Evolutionary conservation across 208 protist species (phyloP).

Genomic region (Kentomonas sorsogonicus): DNA sequence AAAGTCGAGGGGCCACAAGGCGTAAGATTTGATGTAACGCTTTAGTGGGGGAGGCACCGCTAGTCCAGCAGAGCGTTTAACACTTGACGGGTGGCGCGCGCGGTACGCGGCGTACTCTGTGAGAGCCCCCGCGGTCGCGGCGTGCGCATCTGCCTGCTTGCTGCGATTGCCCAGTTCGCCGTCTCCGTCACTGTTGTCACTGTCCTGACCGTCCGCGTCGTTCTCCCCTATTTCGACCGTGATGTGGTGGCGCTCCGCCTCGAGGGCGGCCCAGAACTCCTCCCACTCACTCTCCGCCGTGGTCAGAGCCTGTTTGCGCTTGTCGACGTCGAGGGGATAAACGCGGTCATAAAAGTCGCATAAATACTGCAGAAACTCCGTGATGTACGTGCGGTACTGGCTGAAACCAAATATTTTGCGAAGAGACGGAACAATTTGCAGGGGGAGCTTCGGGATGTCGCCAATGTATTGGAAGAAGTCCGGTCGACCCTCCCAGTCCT

Average conservation of each 20-base stretch:
- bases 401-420: conserved; percentile 70
- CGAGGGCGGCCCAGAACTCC: conserved; percentile 69
- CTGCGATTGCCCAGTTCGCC: not conserved
- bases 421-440: conserved; percentile 46
- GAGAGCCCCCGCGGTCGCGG: too few species aligned
- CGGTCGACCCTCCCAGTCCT: conserved; percentile 38
- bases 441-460: conserved; percentile 37
- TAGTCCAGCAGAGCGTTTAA: too few species aligned
- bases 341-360: conserved; percentile 56
- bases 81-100: conserved; percentile 25
- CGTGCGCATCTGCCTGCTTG: conserved; percentile 2
- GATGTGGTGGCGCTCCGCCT: conserved; percentile 26
- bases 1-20: conserved; percentile 68
- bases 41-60: conserved; percentile 53
- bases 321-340: conserved; percentile 36
- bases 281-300: conserved; percentile 47
- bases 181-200: not conserved
- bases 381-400: conserved; percentile 52
- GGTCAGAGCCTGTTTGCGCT: conserved; percentile 34
- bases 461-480: conserved; percentile 73
- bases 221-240: conserved; percentile 5
- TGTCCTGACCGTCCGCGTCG: not conserved
- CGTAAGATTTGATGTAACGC: conserved; percentile 60
- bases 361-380: conserved; percentile 48
- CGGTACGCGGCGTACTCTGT: too few species aligned